These are phyloP conservation scores for Haematococcus lacustris DNA, from an alignment of 139 green algal species.

Conservation along the genomic window DNA sequence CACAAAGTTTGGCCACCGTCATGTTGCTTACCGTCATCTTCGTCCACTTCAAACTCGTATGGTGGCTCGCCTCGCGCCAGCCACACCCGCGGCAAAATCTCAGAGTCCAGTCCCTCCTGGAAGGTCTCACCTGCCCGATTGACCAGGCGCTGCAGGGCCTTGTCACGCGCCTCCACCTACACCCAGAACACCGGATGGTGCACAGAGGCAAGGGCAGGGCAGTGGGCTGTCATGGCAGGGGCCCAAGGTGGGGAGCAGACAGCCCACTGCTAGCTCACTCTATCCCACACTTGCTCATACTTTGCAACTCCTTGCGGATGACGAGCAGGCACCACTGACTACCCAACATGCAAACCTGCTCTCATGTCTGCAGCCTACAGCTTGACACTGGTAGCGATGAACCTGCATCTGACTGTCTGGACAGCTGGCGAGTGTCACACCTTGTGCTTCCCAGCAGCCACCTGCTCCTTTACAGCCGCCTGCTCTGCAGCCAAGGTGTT, in stretches of 20 bases:
- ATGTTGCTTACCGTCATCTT: too few species aligned
- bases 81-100: not conserved
- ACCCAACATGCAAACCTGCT: not conserved
- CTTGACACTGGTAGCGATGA: too few species aligned
- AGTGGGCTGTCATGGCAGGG: too few species aligned
- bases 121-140: not conserved
- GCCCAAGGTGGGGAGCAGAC: not conserved
- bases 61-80: constrained; percentile 1
- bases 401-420: not conserved
- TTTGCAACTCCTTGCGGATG: not conserved
- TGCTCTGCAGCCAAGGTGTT: constrained; percentile 9
- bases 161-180: not conserved
- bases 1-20: too few species aligned
- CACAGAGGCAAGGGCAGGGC: not conserved
- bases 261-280: not conserved
- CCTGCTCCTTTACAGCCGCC: too few species aligned
- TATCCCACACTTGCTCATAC: not conserved
- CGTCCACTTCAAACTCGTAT: too few species aligned
- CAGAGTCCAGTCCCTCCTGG: not conserved
- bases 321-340: not conserved
- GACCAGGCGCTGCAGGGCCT: not conserved
- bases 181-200: too few species aligned
- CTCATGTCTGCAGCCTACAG: not conserved
- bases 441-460: too few species aligned
- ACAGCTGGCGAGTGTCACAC: too few species aligned